Conservation (phyloP, 2,329 filamentous ascomycete genomes). For the Sporothrix sp. region DNA sequence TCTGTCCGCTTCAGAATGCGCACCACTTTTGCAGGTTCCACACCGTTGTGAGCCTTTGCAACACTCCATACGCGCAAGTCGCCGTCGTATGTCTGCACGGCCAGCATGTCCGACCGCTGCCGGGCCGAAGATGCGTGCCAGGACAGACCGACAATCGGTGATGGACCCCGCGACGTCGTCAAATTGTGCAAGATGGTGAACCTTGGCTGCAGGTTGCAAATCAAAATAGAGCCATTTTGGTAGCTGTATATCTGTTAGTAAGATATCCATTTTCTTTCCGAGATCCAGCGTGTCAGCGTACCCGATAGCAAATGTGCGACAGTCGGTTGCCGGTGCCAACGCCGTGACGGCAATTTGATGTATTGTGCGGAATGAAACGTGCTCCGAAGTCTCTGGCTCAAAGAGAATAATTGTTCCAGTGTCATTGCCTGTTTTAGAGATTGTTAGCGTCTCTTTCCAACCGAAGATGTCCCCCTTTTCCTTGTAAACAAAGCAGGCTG, state of each 20-base stretch:
- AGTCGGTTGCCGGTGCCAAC: slow-evolving; percentile 79
- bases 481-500: neutral
- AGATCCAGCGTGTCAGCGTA: slow-evolving; percentile 29
- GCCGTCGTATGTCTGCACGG: slow-evolving; percentile 82
- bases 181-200: slow-evolving; percentile 94
- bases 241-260: slow-evolving; percentile 48
- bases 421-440: slow-evolving; percentile 57
- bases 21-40: slow-evolving; percentile 78
- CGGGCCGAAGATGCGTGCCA: slow-evolving; percentile 97
- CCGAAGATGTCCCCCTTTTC: neutral
- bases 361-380: slow-evolving; percentile 82
- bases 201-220: slow-evolving; percentile 78
- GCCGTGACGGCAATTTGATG: slow-evolving; percentile 90
- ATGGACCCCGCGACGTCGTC: slow-evolving; percentile 72
- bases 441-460: neutral
- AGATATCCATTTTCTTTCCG: too few species aligned
- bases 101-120: slow-evolving; percentile 96
- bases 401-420: slow-evolving; percentile 93
- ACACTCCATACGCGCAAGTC: slow-evolving; percentile 96
- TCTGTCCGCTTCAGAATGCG: slow-evolving; percentile 75
- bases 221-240: slow-evolving; percentile 85
- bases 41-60: slow-evolving; percentile 62
- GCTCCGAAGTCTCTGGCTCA: slow-evolving; percentile 85
- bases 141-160: slow-evolving; percentile 73
- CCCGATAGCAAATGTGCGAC: slow-evolving; percentile 93